A percentile compares a stretch with the other conserved stretches of the same genome.
Evolutionary conservation across 257 asterid species (phyloP).

Genomic region (Prunella vulgaris): DNA sequence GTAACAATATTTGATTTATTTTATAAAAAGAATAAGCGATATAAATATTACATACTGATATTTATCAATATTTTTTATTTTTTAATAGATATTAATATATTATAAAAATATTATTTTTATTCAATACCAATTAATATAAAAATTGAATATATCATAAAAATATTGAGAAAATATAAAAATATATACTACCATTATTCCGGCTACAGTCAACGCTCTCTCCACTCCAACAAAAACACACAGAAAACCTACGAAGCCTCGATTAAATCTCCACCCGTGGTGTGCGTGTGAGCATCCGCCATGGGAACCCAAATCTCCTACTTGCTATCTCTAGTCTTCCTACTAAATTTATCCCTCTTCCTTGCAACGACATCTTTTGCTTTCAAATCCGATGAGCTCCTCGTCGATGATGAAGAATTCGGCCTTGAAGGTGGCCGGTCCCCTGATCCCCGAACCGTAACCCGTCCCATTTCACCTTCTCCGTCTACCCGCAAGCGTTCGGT

Average conservation of each 20-base stretch:
- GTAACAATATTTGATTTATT: no score
- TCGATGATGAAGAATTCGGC: conserved; percentile 87
- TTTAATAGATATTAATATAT: no score
- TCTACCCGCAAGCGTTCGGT: conserved; percentile 41
- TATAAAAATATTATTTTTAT: no score
- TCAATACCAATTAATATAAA: no score
- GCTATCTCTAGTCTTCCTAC: conserved; percentile 14
- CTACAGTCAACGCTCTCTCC: no score
- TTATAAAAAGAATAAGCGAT: no score
- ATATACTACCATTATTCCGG: no score
- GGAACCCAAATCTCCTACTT: not conserved
- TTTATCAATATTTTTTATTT: no score
- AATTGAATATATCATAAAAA: no score
- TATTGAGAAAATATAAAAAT: no score
- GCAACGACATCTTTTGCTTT: conserved; percentile 42
- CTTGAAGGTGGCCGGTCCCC: conserved; percentile 60
- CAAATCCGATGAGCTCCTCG: conserved; percentile 87
- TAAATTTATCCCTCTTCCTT: conserved; percentile 24
- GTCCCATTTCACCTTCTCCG: conserved; percentile 28
- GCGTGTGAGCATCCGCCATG: conserved; percentile 23
- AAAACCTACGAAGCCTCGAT: not conserved
- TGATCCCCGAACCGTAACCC: conserved; percentile 27
- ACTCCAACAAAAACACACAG: not conserved
- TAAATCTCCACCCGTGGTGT: conserved; percentile 7
- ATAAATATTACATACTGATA: no score